Evolutionary conservation across 1,139 yeast species (phyloP), one percentile per base, ranked within the genome.

Genomic region (Candida tunisiensis): DNA sequence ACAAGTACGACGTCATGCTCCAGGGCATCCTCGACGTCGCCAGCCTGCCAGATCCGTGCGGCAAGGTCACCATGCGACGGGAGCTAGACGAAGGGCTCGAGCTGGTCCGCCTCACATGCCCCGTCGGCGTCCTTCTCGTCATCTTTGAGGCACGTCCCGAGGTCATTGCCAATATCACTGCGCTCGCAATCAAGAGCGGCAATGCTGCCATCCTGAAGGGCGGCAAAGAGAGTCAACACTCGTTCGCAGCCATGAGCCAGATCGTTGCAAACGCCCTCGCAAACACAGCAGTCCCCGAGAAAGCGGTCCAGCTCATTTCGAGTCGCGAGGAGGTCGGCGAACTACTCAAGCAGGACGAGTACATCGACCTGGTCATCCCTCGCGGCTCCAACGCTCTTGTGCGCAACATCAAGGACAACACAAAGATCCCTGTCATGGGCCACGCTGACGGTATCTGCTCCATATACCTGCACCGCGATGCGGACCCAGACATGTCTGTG

Each of bases 361-460:
- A 75, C 50, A 88, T 91, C 35, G 98, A 91, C 49, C 63, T 91
- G 50, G 98, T 91, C 20, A 82, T 91, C 42, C 99, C 99, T 34
- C 67, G 99, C 45, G 99, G 99, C 6, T 79, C 94, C 19, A 88
- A 88, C 44, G 91, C 71, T 35, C 65, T 91, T 36, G 99, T 91
- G 15, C 68, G 79, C 40, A 69, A 63, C 49, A 83, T 91, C 50
- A 88, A 91, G 52, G 63, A 69, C 23, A 69, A 70, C 46, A 88
- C 98, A 17, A 82, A 83, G 49, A 91, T 91, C 39, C 95, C 98
- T 3, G 98, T 91, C 5, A 57, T 91, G 51, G 99, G 99, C 29
- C 99, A 91, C 51, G 98, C 99, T 7, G 98, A 88, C 51, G 99
- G 99, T 27, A 77, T 88, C 33, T 88, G 98, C 53, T 73, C 94